Conservation (phyloP, 2,329 filamentous ascomycete genomes). For the Colletotrichum salicis region DNA sequence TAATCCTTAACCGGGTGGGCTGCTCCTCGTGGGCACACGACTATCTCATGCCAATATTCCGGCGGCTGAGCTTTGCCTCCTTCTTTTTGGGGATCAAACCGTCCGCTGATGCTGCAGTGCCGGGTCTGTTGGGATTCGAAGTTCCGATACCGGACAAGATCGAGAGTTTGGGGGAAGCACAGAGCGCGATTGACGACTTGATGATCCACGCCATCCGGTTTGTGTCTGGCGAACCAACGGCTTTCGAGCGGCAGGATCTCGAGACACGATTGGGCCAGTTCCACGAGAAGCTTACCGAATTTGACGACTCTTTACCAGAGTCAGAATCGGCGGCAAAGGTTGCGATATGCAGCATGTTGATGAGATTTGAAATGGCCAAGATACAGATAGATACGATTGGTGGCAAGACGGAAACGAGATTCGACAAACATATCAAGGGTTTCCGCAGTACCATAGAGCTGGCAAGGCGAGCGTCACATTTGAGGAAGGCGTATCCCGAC, state of each 20-base stretch:
- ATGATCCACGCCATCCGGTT: slow-evolving; percentile 36
- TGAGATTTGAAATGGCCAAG: slow-evolving; percentile 44
- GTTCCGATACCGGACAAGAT: slow-evolving; percentile 47
- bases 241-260: slow-evolving; percentile 40
- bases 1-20: slow-evolving; percentile 22
- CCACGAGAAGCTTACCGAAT: slow-evolving; percentile 41
- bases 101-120: slow-evolving; percentile 43
- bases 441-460: slow-evolving; percentile 51
- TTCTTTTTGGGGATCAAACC: slow-evolving; percentile 34
- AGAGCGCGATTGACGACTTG: slow-evolving; percentile 48
- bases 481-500: slow-evolving; percentile 3
- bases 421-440: slow-evolving; percentile 46
- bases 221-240: slow-evolving; percentile 40
- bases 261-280: slow-evolving; percentile 47
- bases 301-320: slow-evolving; percentile 41
- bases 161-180: slow-evolving; percentile 44
- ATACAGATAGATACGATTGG: slow-evolving; percentile 48
- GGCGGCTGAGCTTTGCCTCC: slow-evolving; percentile 19
- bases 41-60: slow-evolving; percentile 40
- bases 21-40: slow-evolving; percentile 50
- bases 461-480: slow-evolving; percentile 34
- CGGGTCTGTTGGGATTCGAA: slow-evolving; percentile 45
- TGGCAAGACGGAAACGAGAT: slow-evolving; percentile 44
- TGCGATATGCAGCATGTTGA: slow-evolving; percentile 21
- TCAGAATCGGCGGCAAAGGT: slow-evolving; percentile 8